Evolutionary conservation across 768 basidiomycete species (phyloP).

Genomic region (Lactarius hengduanensis): DNA sequence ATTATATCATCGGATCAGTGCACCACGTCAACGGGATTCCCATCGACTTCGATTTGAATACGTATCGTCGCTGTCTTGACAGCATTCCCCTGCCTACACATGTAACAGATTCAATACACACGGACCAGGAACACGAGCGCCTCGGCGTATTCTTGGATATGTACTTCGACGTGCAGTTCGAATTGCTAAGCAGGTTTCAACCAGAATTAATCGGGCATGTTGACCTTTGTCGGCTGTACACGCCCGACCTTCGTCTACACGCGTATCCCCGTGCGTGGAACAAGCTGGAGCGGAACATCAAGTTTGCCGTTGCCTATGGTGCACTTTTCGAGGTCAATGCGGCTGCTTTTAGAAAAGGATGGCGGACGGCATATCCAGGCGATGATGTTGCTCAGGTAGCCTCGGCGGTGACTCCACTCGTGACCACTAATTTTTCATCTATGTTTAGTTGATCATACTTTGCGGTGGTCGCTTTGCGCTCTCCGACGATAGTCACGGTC

Average conservation of each 20-base stretch:
- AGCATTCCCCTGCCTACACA: constrained; percentile 36
- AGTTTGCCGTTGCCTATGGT: constrained; percentile 71
- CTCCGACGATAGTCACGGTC: constrained; percentile 96
- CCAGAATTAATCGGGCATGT: constrained; percentile 94
- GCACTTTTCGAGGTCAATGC: constrained; percentile 93
- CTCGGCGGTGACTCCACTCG: constrained; percentile 27
- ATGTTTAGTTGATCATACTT: constrained; percentile 61
- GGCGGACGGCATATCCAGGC: constrained; percentile 83
- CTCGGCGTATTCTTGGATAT: constrained; percentile 52
- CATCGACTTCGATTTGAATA: constrained; percentile 85
- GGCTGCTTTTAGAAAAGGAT: constrained; percentile 89
- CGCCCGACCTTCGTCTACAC: constrained; percentile 56
- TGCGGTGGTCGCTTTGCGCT: constrained; percentile 74
- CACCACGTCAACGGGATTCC: constrained; percentile 88
- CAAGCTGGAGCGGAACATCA: constrained; percentile 73
- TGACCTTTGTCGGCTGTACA: constrained; percentile 88
- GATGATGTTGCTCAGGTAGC: constrained; percentile 71
- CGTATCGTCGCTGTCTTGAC: constrained; percentile 61
- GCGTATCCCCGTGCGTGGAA: constrained; percentile 59
- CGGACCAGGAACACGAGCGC: constrained; percentile 31
- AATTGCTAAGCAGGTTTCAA: constrained; percentile 62
- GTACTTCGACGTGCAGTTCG: constrained; percentile 87
- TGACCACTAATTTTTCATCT: constrained; percentile 3
- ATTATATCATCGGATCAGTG: constrained; percentile 90
- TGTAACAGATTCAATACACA: constrained; percentile 33